A percentile compares a stretch with the other conserved stretches of the same genome.
Evolutionary conservation across 164 flowering plant species (phyloP).

Genomic region (Platanus orientalis): DNA sequence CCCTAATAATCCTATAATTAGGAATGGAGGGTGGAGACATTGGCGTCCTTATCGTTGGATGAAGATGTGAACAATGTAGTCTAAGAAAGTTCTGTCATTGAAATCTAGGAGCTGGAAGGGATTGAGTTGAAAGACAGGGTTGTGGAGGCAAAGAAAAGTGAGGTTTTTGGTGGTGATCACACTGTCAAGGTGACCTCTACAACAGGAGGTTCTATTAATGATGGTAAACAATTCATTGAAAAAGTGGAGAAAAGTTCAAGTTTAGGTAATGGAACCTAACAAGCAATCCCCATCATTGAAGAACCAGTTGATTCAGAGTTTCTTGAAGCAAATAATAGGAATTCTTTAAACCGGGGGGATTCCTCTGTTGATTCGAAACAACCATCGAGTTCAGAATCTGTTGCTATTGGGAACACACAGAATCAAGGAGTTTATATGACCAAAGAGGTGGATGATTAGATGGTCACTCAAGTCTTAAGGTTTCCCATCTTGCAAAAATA

Average conservation of each 20-base stretch:
- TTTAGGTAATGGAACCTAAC: slow-evolving; percentile 8
- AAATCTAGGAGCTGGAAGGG: slow-evolving; percentile 7
- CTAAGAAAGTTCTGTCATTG: slow-evolving; percentile 5
- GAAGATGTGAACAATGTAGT: slow-evolving; percentile 4
- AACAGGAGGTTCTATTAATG: slow-evolving; percentile 1
- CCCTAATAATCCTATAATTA: slow-evolving; percentile 29
- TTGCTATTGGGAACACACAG: slow-evolving; percentile 26
- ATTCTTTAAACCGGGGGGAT: slow-evolving; percentile 20
- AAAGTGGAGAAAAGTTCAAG: slow-evolving; percentile 3
- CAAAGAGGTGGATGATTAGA: slow-evolving; percentile 20
- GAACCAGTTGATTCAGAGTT: slow-evolving; percentile 11
- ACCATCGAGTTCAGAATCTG: slow-evolving; percentile 11
- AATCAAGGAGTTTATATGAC: slow-evolving; percentile 18
- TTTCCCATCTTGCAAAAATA: no score
- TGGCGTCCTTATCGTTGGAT: slow-evolving; percentile 1
- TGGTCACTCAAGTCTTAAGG: no score
- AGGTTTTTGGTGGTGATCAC: slow-evolving; percentile 7
- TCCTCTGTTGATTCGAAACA: slow-evolving; percentile 19
- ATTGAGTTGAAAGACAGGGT: slow-evolving; percentile 6
- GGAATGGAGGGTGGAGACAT: slow-evolving; percentile 8
- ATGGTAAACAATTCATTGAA: slow-evolving; percentile 2
- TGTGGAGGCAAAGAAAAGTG: slow-evolving; percentile 16
- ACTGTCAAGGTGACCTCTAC: neutral
- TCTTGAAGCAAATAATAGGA: slow-evolving; percentile 13
- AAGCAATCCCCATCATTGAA: slow-evolving; percentile 13